Evolutionary conservation across 495 filamentous ascomycete genomes (phyloP), one percentile per base, ranked within the genome.

Genomic region (Paragyromitra xinjiangensis): DNA sequence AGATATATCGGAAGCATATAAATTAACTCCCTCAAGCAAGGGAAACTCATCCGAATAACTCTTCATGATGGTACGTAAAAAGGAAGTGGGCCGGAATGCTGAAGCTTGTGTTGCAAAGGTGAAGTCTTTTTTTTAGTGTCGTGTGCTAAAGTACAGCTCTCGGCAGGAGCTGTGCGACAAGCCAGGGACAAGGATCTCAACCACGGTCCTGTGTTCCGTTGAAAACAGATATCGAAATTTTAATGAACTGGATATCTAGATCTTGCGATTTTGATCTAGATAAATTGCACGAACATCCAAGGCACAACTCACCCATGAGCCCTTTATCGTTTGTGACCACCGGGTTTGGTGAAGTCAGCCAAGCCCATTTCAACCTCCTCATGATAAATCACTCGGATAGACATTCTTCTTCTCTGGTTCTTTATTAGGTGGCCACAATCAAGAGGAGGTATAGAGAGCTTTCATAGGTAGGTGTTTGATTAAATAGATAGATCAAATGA

Each of bases 21-120:
- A 78, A 68, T 87, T 86, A 55, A 84, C 71, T 26, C 78, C 82
- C 34, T 83, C 79, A n/a, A 90, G 85, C 39, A 86, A 77, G 40
- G 88, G 88, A 73, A 90, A 90, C 78, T 90, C 88, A 22, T 87
- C 83, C 12, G 62, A 72, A 62, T 78, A 66, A 19, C 66, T 53
- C 58, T 64, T 73, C 74, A 77, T 77, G 29, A 26, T 42, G 19
- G 39, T 34, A 63, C 22, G 22, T 7, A 16, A 29, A 29, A 55
- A 64, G 48, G 51, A 9, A 50, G 34, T 48, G 11, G 7, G n/a
- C 12, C 6, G 50, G 29, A 26, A 48, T 48, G 58, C 12, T 48
- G 45, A 42, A 64, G 42, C 42, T 68, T 50, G 26, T 51, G 48
- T 44, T 72, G 45, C 34, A 44, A 48, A 37, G 22, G n/a, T 51